Evolutionary conservation across 129 eudicot species (phyloP), one percentile per base, ranked within the genome.

Genomic region (Flaveria sonorensis): DNA sequence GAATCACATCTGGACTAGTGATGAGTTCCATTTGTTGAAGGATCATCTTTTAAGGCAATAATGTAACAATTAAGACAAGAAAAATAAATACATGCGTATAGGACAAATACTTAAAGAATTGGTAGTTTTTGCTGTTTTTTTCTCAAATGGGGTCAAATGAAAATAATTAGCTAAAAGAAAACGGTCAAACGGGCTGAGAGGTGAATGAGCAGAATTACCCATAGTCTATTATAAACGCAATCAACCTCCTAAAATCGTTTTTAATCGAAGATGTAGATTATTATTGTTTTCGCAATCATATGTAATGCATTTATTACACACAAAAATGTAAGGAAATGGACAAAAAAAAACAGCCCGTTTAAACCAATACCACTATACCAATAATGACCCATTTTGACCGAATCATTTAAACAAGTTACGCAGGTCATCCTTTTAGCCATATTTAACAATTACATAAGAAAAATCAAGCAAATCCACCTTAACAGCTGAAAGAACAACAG

Each of bases 401-500:
- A 53, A 43, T 66, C 66, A 13, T 21, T 50, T 19, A 12, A 36
- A 36, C 77, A 60, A n/a, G 51, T 7, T 53, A 55, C 36, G 28
- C 53, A 56, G 10, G 19, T 24, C 11, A 10, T 67, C 67, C 46
- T 9, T 21, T 23, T 70, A 13, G 61, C 75, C 61, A 26, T 4
- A 73, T 48, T 11, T 48, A 51, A 66, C 40, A 76, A 51, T 18
- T 36, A 75, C 56, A 56, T 48, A 3, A 51, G 32, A 74, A 77
- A 67, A 64, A 42, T 36, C 19, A 32, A 65, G 59, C 64, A 74
- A 59, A 60, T 21, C 16, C 24, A 88, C 99, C 99, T 95, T 95
- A 73, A 95, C 99, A 80, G 99, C 97, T 79, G 99, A 95, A 64
- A 95, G 97, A 68, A 95, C 99, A 64, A 95, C 99, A 51, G 99